phyloP scores from a whole-genome alignment of 2,329 filamentous ascomycete genomes.

The Fusarium albosuccineum region DNA sequence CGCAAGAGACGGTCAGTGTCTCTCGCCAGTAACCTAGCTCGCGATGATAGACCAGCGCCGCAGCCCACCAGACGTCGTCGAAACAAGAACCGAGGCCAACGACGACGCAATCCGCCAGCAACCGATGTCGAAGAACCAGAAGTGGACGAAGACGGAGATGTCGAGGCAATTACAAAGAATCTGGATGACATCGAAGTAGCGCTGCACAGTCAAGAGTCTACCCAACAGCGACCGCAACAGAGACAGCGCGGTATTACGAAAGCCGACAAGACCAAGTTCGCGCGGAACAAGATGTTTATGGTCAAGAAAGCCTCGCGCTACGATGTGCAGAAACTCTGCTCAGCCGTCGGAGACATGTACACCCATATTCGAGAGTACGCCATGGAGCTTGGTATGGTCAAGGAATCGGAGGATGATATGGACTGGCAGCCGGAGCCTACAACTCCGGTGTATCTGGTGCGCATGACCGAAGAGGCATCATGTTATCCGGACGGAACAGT shows the following conservation, averaged over 20 bases:
- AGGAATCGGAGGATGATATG: constrained; percentile 27
- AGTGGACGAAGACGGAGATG: constrained; percentile 8
- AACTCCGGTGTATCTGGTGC: constrained; percentile 28
- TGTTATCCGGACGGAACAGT: constrained; percentile 20
- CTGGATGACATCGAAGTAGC: too few species aligned
- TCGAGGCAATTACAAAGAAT: neutral
- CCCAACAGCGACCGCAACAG: neutral
- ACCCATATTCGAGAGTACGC: constrained; percentile 13
- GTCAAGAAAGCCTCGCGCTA: neutral
- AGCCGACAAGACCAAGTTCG: neutral
- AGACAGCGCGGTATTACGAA: neutral
- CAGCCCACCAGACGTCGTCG: neutral
- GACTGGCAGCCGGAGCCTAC: constrained; percentile 36
- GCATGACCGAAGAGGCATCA: constrained; percentile 13
- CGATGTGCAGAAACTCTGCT: constrained; percentile 14
- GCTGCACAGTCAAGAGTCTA: neutral
- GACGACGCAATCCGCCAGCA: neutral
- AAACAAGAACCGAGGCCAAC: constrained; percentile 1
- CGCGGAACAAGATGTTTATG: neutral
- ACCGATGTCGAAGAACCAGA: neutral
- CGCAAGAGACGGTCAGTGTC: neutral
- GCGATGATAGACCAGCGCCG: neutral
- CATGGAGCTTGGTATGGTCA: neutral
- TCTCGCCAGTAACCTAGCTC: neutral
- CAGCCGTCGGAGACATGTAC: constrained; percentile 12